Conservation (phyloP, 352 stramenopile genomes). For the Globisporangium apiculatum region DNA sequence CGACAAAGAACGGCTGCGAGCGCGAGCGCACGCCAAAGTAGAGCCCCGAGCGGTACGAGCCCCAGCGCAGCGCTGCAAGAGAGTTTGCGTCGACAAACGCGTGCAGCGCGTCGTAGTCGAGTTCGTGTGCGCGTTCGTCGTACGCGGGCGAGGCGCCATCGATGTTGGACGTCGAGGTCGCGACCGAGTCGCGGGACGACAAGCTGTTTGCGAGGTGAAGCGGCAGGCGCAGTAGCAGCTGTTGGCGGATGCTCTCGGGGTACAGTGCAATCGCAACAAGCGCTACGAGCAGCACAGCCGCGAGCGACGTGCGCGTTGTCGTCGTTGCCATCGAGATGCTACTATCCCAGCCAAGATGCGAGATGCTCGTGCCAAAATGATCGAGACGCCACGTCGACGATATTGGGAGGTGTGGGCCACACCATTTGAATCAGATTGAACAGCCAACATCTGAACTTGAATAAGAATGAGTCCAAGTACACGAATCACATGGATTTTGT, state of each 20-base stretch:
- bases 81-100: conserved; percentile 32
- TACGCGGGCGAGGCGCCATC: too few relatives aligned
- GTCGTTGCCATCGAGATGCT: background rate
- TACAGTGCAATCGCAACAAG: background rate
- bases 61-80: conserved; percentile 41
- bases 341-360: background rate
- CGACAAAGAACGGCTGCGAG: conserved; percentile 53
- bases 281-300: conserved; percentile 3
- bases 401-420: too few relatives aligned
- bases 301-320: background rate
- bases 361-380: too few relatives aligned
- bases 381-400: too few relatives aligned
- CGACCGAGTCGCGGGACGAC: too few relatives aligned
- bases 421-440: too few relatives aligned
- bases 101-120: conserved; percentile 29
- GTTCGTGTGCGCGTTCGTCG: background rate
- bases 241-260: background rate
- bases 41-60: conserved; percentile 66
- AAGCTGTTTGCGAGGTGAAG: too few relatives aligned
- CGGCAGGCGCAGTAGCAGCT: background rate
- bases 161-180: too few relatives aligned
- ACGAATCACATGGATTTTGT: too few relatives aligned
- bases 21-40: conserved; percentile 78
- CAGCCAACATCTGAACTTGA: too few relatives aligned
- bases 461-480: too few relatives aligned